These are phyloP conservation scores for Didymella pinodella DNA, from an alignment of 2,329 filamentous ascomycete species.

Conservation along the genomic window DNA sequence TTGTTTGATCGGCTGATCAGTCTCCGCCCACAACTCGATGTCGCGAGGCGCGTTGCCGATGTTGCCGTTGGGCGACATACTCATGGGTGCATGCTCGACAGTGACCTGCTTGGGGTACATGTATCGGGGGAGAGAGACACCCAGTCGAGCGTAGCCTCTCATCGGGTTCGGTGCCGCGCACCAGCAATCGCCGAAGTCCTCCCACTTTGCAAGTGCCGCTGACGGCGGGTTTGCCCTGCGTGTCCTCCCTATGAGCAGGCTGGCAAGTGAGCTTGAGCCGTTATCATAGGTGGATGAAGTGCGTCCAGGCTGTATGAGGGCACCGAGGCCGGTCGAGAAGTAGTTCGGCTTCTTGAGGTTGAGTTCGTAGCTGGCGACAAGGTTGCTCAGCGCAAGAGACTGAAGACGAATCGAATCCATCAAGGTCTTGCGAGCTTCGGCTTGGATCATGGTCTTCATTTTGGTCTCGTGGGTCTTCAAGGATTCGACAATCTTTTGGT, in stretches of 20 bases:
- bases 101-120: conserved; percentile 53
- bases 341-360: conserved; percentile 69
- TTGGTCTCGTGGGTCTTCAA: conserved; percentile 29
- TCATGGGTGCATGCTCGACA: conserved; percentile 57
- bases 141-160: conserved; percentile 68
- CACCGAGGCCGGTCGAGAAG: conserved; percentile 72
- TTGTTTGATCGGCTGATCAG: conserved; percentile 34
- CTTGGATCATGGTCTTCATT: conserved; percentile 26
- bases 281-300: conserved; percentile 63
- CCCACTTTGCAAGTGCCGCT: conserved; percentile 73
- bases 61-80: conserved; percentile 48
- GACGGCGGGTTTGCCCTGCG: conserved; percentile 50
- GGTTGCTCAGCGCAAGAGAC: conserved; percentile 43
- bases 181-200: conserved; percentile 87
- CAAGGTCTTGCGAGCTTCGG: conserved; percentile 43
- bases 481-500: conserved; percentile 35
- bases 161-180: conserved; percentile 66
- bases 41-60: conserved; percentile 52
- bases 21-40: conserved; percentile 57
- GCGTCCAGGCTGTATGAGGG: conserved; percentile 65
- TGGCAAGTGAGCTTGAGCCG: conserved; percentile 15
- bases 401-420: conserved; percentile 43
- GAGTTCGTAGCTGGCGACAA: conserved; percentile 44
- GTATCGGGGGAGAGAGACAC: conserved; percentile 57
- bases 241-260: conserved; percentile 4